Percentiles rank a stretch among this genome's conserved stretches.
phyloP scores from a whole-genome alignment of 371 early-diverging fungal genomes.

The Actinomucor elegans region DNA sequence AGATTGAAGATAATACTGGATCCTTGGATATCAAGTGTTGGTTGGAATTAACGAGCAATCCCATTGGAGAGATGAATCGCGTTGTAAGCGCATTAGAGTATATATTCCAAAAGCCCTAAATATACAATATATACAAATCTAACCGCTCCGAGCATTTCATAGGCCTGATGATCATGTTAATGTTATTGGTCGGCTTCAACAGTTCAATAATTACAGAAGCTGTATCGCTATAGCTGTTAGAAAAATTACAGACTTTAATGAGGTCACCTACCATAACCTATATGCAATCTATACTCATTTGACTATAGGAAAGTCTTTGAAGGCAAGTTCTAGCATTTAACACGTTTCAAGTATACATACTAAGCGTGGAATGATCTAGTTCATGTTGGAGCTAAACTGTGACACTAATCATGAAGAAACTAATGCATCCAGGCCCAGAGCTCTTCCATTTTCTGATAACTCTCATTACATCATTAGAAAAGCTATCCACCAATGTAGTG shows the following conservation, averaged over 20 bases:
- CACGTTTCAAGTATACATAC: too few species aligned
- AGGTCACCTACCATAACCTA: constrained; percentile 69
- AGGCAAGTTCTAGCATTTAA: too few species aligned
- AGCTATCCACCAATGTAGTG: not conserved
- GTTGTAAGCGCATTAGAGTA: too few species aligned
- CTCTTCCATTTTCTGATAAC: too few species aligned
- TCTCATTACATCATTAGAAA: not conserved
- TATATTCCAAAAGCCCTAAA: too few species aligned
- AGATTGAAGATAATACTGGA: constrained; percentile 81
- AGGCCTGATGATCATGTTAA: constrained; percentile 49
- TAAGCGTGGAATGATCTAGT: too few species aligned
- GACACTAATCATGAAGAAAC: too few species aligned
- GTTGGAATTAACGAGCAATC: too few species aligned
- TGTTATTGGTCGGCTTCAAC: constrained; percentile 51
- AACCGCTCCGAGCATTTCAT: not conserved
- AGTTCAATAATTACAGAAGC: constrained; percentile 53
- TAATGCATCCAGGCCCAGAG: too few species aligned
- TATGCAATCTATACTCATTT: constrained; percentile 22
- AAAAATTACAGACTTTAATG: constrained; percentile 66
- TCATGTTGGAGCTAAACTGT: too few species aligned
- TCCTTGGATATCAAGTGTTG: constrained; percentile 7
- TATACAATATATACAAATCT: not conserved
- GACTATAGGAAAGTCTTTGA: not conserved
- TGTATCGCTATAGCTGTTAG: constrained; percentile 23
- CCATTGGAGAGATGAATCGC: too few species aligned